Evolutionary conservation across 768 basidiomycete genomes (phyloP).

Genomic region (Cubamyces sp.): DNA sequence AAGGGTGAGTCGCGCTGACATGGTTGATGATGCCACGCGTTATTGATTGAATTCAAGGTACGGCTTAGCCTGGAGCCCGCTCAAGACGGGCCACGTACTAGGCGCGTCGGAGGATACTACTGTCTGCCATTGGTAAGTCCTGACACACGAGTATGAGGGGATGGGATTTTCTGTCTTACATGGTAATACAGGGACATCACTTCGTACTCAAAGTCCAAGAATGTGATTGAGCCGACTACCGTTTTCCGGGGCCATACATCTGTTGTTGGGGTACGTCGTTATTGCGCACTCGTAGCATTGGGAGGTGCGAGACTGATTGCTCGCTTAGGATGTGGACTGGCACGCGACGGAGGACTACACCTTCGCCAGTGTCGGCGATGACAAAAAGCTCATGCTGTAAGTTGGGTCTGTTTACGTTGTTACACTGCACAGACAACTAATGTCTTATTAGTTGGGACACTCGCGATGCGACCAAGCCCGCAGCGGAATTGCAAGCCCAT

Average conservation of each 20-base stretch:
- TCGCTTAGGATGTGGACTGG: slow-evolving; percentile 92
- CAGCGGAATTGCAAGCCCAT: slow-evolving; percentile 79
- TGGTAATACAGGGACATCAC: slow-evolving; percentile 80
- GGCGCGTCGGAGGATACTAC: slow-evolving; percentile 97
- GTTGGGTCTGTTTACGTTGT: slow-evolving; percentile 33
- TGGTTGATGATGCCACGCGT: background rate
- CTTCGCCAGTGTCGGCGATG: slow-evolving; percentile 96
- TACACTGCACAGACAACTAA: background rate
- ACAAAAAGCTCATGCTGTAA: slow-evolving; percentile 91
- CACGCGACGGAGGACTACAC: slow-evolving; percentile 78
- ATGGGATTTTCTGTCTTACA: background rate
- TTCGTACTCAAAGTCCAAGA: slow-evolving; percentile 79
- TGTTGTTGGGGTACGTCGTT: slow-evolving; percentile 79
- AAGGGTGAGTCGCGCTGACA: slow-evolving; percentile 67
- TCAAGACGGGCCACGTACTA: slow-evolving; percentile 80
- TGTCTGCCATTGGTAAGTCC: slow-evolving; percentile 84
- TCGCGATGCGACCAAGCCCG: slow-evolving; percentile 69
- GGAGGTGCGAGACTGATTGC: slow-evolving; percentile 10
- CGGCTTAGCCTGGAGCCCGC: slow-evolving; percentile 91
- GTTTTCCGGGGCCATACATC: slow-evolving; percentile 89
- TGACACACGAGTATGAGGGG: background rate
- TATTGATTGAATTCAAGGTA: slow-evolving; percentile 55
- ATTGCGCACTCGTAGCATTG: background rate
- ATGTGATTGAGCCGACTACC: slow-evolving; percentile 80
- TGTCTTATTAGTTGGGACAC: slow-evolving; percentile 82